Evolutionary conservation across 495 filamentous ascomycete genomes (phyloP).

Genomic region (Aspergillus indologenus): DNA sequence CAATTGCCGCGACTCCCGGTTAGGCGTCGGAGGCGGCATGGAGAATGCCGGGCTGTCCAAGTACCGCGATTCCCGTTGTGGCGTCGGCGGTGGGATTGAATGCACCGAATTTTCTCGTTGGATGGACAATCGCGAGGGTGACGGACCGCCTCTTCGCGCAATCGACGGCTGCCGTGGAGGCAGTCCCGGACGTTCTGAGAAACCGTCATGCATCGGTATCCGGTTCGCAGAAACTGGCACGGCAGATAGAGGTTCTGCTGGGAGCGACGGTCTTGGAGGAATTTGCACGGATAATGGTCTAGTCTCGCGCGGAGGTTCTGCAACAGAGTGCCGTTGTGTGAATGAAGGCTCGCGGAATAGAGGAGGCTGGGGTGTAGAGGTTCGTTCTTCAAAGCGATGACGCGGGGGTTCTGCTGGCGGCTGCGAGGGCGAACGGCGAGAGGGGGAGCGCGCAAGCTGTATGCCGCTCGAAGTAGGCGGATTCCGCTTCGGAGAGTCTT

Average conservation of each 20-base stretch:
- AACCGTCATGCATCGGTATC: conserved; percentile 30
- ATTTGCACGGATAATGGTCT: conserved; percentile 39
- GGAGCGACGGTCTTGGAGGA: conserved; percentile 23
- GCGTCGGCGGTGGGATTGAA: conserved; percentile 18
- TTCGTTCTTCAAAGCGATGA: conserved; percentile 30
- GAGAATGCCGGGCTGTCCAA: conserved; percentile 17
- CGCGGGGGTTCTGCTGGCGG: conserved; percentile 23
- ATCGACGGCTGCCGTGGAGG: conserved; percentile 49
- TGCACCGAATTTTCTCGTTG: conserved; percentile 16
- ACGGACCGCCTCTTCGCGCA: conserved; percentile 24
- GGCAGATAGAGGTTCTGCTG: conserved; percentile 21
- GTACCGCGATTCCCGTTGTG: conserved; percentile 12
- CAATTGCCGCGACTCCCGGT: conserved; percentile 9
- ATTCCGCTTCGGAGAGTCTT: conserved; percentile 30
- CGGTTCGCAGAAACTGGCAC: conserved; percentile 29
- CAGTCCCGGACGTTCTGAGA: conserved; percentile 57
- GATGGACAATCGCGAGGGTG: conserved; percentile 31
- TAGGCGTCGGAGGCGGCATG: conserved; percentile 20
- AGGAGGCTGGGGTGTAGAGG: conserved; percentile 17
- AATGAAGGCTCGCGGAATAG: conserved; percentile 30
- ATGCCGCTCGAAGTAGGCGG: conserved; percentile 14
- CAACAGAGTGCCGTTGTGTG: conserved; percentile 23
- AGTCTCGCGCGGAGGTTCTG: conserved; percentile 28
- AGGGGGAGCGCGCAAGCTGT: conserved; percentile 11
- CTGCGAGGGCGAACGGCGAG: conserved; percentile 14